phyloP scores from a whole-genome alignment of 441 rosid genomes.

The Gossypium gossypioides region DNA sequence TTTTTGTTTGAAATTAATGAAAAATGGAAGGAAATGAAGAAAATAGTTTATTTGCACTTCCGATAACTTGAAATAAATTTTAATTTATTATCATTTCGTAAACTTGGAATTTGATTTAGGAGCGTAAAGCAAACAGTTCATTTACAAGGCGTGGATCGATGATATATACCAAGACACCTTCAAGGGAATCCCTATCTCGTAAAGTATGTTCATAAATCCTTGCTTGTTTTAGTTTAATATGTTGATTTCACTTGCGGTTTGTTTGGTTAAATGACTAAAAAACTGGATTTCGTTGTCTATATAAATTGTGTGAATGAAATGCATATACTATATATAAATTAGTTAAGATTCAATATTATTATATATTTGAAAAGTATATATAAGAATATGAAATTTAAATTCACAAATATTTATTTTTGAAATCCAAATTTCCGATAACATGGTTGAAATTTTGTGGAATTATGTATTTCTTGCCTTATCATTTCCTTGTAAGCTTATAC shows the following conservation, averaged over 20 bases:
- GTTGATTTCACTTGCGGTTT: background rate
- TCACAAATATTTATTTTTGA: no score
- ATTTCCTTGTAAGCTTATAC: background rate
- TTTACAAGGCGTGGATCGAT: slow-evolving; percentile 75
- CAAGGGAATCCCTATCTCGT: slow-evolving; percentile 52
- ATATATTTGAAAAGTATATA: background rate
- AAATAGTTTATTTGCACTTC: background rate
- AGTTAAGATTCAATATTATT: background rate
- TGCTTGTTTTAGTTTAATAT: background rate
- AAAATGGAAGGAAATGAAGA: background rate
- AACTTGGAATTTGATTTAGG: slow-evolving; percentile 26
- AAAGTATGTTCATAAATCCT: slow-evolving; percentile 31
- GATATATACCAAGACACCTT: slow-evolving; percentile 86
- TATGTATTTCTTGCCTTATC: background rate
- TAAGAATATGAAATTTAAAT: no score
- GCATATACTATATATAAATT: background rate
- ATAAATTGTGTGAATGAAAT: background rate
- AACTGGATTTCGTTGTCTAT: background rate
- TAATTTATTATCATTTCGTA: background rate
- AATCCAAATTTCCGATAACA: no score
- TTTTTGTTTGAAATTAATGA: background rate
- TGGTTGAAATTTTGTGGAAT: background rate
- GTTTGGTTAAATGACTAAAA: background rate
- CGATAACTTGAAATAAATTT: background rate
- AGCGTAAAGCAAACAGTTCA: slow-evolving; percentile 62